Evolutionary conservation across 768 basidiomycete genomes (phyloP).

Genomic region (Paxillus ammoniavirescens): DNA sequence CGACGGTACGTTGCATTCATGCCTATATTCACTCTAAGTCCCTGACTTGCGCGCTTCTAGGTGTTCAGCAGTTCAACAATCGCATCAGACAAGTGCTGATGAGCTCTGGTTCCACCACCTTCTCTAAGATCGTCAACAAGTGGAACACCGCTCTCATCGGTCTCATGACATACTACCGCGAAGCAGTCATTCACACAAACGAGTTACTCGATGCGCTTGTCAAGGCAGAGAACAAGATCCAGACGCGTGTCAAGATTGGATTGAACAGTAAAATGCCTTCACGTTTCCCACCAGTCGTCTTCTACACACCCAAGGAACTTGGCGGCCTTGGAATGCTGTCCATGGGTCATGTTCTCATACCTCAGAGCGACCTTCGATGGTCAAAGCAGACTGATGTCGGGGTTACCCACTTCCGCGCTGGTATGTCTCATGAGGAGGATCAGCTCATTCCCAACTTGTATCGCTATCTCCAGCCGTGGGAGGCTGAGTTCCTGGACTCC

Average conservation of each 20-base stretch:
- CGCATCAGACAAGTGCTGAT: constrained; percentile 94
- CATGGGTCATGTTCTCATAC: constrained; percentile 98
- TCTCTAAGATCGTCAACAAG: constrained; percentile 98
- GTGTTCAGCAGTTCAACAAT: constrained; percentile 97
- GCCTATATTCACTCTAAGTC: neutral
- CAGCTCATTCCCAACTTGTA: constrained; percentile 97
- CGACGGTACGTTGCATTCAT: constrained; percentile 52
- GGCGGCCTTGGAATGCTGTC: constrained; percentile 99
- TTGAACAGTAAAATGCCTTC: constrained; percentile 99
- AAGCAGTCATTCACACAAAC: constrained; percentile 96
- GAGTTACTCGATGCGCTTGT: constrained; percentile 94
- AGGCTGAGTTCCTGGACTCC: constrained; percentile 95
- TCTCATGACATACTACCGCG: constrained; percentile 97
- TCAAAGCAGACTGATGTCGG: constrained; percentile 97
- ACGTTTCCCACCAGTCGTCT: constrained; percentile 94
- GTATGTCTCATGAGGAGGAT: constrained; percentile 95
- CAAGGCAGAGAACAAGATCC: constrained; percentile 99
- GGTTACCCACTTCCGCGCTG: constrained; percentile 98
- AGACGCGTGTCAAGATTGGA: constrained; percentile 99
- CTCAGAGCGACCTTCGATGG: constrained; percentile 96
- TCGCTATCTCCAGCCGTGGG: constrained; percentile 96
- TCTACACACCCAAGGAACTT: constrained; percentile 97
- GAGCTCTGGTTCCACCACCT: constrained; percentile 98
- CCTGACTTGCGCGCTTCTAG: constrained; percentile 33
- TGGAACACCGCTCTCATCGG: constrained; percentile 97